Evolutionary conservation across 1,284 basidiomycete species (phyloP).

Genomic region (Phellinidium pouzarii): DNA sequence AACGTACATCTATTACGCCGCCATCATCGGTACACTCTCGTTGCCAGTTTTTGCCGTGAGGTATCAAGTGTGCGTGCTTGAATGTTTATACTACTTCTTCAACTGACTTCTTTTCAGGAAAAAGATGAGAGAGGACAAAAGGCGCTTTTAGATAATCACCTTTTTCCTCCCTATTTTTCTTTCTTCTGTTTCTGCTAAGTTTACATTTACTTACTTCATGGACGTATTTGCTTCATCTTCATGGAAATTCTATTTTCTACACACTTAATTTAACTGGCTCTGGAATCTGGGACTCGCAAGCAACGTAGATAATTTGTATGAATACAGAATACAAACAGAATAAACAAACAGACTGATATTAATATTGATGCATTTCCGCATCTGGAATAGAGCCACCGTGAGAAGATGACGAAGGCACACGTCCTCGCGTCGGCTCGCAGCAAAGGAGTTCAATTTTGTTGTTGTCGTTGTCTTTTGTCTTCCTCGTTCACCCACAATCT

Average conservation of each 20-base stretch:
- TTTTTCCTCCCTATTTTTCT: neutral
- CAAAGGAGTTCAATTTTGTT: neutral
- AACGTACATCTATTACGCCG: conserved; percentile 6
- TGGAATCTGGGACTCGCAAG: too few species aligned
- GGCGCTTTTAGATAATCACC: neutral
- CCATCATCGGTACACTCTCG: conserved; percentile 5
- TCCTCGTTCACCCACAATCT: neutral
- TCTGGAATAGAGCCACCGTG: conserved; percentile 5
- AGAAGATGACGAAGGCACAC: conserved; percentile 14
- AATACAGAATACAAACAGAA: too few species aligned
- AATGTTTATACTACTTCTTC: neutral
- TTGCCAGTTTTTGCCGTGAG: conserved; percentile 6
- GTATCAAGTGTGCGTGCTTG: conserved; percentile 9
- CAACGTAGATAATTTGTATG: too few species aligned
- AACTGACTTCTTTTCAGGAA: neutral
- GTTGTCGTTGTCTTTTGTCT: neutral
- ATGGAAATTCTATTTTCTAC: too few species aligned
- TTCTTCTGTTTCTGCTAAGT: neutral
- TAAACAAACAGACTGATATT: too few species aligned
- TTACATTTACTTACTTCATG: neutral
- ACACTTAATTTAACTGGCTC: too few species aligned
- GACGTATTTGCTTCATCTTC: too few species aligned
- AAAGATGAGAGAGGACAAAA: conserved; percentile 4
- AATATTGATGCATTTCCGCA: neutral
- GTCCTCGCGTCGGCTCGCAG: neutral